A percentile compares a stretch with the other conserved stretches of the same genome.
Conservation (phyloP, 305 asterid species). For the Stenogyne calaminthoides region DNA sequence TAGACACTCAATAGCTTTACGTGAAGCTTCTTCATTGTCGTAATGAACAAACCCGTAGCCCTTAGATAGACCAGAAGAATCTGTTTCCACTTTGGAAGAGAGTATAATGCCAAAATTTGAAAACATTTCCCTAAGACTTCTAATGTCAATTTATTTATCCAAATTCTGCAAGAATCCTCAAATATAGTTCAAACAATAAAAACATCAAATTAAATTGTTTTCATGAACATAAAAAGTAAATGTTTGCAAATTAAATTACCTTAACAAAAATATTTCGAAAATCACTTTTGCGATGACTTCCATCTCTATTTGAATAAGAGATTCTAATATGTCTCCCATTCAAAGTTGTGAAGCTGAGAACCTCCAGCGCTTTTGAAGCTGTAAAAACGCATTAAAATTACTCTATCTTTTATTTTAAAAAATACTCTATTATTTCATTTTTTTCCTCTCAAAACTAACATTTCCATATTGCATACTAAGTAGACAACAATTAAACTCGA, state of each 20-base stretch:
- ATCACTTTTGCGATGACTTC: conserved; percentile 70
- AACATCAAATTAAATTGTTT: neutral
- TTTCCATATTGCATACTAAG: too few relatives aligned
- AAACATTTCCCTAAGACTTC: conserved; percentile 80
- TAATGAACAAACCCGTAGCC: conserved; percentile 97
- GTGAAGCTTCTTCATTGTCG: conserved; percentile 80
- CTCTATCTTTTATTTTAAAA: too few relatives aligned
- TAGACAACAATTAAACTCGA: too few relatives aligned
- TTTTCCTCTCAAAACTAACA: too few relatives aligned
- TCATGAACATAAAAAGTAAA: neutral
- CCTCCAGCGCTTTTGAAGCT: conserved; percentile 72
- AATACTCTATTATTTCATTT: too few relatives aligned
- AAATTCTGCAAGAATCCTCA: conserved; percentile 37
- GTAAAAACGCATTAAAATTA: too few relatives aligned
- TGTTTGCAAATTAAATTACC: conserved; percentile 37
- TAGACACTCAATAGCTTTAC: conserved; percentile 76
- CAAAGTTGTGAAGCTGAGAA: conserved; percentile 70
- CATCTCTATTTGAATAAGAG: conserved; percentile 71
- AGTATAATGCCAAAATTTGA: conserved; percentile 74
- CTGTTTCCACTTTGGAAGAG: conserved; percentile 85
- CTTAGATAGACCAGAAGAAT: conserved; percentile 74
- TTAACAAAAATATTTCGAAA: conserved; percentile 87
- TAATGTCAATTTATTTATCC: conserved; percentile 18
- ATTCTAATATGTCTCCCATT: conserved; percentile 75
- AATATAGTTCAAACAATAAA: too few relatives aligned